Base-by-base conservation (phyloP, 2,329 filamentous ascomycete species). In the Sphaerostilbella broomeana region DNA sequence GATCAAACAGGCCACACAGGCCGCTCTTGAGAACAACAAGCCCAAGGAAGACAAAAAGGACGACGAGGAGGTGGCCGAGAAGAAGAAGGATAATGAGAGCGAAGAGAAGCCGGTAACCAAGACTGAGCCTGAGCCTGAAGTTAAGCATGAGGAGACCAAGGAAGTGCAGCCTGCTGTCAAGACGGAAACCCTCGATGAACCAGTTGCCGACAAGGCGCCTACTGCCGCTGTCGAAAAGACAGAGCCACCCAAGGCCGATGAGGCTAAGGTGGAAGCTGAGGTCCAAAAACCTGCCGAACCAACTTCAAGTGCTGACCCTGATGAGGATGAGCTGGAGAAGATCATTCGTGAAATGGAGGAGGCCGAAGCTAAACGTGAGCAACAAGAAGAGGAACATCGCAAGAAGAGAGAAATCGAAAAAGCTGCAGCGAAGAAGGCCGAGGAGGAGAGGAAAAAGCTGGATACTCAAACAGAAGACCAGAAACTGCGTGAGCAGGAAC, bases 401-500 rank as follows among this genome's bases (percentile, higher is more conserved):
- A 73, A 76, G 50, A 65, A 76, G 50, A 51, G 44, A 13, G 68
- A 71, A 3, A 67, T 63, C 6, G 64, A 67, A 29, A 63, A 67
- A 48, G 59, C 61, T 31, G 65, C 63, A 0, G 66, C 67, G 16
- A 75, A 75, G 48, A 69, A 66, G 8, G 68, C 71, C 40, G 72
- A 71, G 32, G 70, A 71, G 3, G 63, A 61, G 12, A 59, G 65
- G 17, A 49, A 57, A 31, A 58, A 59, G 38, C 57, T 61, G 8
- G 70, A 67, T 22, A 70, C 72, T 25, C 76, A 70, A 4, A 72
- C 77, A n/a, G 70, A 68, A 37, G 75, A 80, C 56, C 72, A 71
- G 42, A 83, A 81, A 62, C 75, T 88, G 43, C 77, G 75, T 15
- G 84, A 88, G 60, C 75, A 81, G 46, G 84, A 86, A 58, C 72